A percentile compares a stretch with the other conserved stretches of the same genome.
phyloP scores from a whole-genome alignment of 768 basidiomycete species.

The Xanthoconium stramineum region DNA sequence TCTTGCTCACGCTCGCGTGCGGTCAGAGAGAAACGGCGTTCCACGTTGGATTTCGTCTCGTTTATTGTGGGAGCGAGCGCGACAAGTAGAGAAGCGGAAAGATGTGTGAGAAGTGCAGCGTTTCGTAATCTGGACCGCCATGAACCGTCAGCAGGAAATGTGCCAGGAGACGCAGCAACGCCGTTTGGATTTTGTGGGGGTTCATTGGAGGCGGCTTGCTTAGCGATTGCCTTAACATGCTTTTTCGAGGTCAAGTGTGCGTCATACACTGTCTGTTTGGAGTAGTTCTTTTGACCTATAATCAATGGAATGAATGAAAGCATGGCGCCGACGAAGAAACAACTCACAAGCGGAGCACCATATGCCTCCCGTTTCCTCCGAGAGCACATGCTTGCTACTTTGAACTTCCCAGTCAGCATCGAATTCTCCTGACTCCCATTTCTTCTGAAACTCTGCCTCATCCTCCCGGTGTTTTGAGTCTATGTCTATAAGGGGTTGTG shows the following conservation, averaged over 20 bases:
- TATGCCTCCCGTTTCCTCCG: slow-evolving; percentile 60
- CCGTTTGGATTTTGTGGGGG: slow-evolving; percentile 36
- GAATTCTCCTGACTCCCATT: slow-evolving; percentile 79
- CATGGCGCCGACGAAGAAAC: slow-evolving; percentile 1
- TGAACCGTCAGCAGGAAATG: slow-evolving; percentile 32
- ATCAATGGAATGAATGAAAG: slow-evolving; percentile 1
- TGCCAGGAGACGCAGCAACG: slow-evolving; percentile 20
- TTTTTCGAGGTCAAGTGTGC: slow-evolving; percentile 95
- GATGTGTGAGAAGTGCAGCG: slow-evolving; percentile 69
- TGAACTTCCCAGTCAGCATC: slow-evolving; percentile 66
- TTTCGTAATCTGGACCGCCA: slow-evolving; percentile 53
- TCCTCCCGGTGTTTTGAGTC: slow-evolving; percentile 63
- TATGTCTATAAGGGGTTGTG: slow-evolving; percentile 78
- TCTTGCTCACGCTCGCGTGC: slow-evolving; percentile 98
- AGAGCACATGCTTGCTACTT: slow-evolving; percentile 35
- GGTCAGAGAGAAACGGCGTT: slow-evolving; percentile 93
- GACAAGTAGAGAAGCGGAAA: slow-evolving; percentile 64
- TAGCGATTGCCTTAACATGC: slow-evolving; percentile 87
- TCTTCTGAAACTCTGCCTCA: slow-evolving; percentile 65
- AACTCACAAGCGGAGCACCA: slow-evolving; percentile 93
- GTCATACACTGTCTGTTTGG: slow-evolving; percentile 97
- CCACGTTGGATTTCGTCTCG: slow-evolving; percentile 95
- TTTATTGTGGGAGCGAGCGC: slow-evolving; percentile 64
- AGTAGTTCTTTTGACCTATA: slow-evolving; percentile 88
- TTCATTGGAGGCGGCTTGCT: slow-evolving; percentile 49